These are phyloP conservation scores for Globisporangium canariense DNA, from an alignment of 352 stramenopile species.

Conservation along the genomic window DNA sequence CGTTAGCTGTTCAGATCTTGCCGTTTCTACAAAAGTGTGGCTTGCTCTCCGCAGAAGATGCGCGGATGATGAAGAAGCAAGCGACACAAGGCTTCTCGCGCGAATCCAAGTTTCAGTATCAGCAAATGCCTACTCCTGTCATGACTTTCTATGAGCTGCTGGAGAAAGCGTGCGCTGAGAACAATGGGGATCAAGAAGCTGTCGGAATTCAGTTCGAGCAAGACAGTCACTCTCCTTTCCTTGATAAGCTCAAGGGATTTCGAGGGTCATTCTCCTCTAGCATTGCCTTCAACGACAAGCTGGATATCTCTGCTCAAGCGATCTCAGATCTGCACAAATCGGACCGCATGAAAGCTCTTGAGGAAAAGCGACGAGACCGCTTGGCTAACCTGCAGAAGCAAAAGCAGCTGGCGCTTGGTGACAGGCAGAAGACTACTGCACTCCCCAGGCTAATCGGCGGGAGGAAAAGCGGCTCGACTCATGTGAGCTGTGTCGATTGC, in stretches of 20 bases:
- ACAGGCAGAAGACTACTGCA: constrained; percentile 42
- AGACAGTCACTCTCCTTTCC: neutral
- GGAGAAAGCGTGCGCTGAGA: constrained; percentile 21
- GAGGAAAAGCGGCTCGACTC: constrained; percentile 54
- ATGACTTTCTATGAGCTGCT: constrained; percentile 41
- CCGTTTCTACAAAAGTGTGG: constrained; percentile 20
- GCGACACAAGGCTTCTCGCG: neutral
- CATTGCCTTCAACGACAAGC: neutral
- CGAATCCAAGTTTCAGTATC: constrained; percentile 6
- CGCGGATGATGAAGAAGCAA: neutral
- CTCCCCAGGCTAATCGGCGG: constrained; percentile 76
- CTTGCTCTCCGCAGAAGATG: neutral
- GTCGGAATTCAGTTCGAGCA: neutral
- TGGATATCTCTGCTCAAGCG: neutral
- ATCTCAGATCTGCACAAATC: constrained; percentile 36
- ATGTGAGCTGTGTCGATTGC: constrained; percentile 62
- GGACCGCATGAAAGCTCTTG: constrained; percentile 51
- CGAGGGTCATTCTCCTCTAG: neutral
- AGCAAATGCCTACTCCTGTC: constrained; percentile 21
- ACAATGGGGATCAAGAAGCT: no score
- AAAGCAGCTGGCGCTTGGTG: constrained; percentile 58
- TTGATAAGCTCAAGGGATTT: neutral
- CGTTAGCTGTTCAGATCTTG: constrained; percentile 27
- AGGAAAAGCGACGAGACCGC: constrained; percentile 49
- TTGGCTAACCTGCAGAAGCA: constrained; percentile 41